Evolutionary conservation across 768 basidiomycete species (phyloP), one percentile per base, ranked within the genome.

Genomic region (Omphalotus guepiniiformis): DNA sequence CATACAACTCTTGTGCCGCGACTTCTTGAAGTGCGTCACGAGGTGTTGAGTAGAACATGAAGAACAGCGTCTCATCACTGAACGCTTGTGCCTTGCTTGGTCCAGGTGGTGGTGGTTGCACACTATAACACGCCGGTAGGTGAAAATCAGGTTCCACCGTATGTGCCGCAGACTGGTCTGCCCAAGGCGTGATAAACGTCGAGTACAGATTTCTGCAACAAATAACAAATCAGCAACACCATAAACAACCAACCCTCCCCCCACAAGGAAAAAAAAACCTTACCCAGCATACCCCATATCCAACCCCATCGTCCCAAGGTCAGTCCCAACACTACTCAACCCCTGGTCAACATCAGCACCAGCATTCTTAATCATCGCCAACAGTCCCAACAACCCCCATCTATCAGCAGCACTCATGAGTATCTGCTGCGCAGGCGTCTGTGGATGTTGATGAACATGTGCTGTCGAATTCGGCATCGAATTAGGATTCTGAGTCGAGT

Each of bases 1-100:
- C 90, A 66, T 68, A 95, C 92, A 98, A 73, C 72, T 97, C 94
- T 63, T 92, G 88, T 39, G 92, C 93, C 13, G 94, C 94, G 42
- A 93, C 79, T 67, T 98, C 93, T 65, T 98, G 94, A 46, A 95
- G 71, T 32, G 86, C 84, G 69, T 98, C 94, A 59, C 89, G 74
- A 48, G 94, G 92, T 66, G 82, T 85, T 48, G 91, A 83, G 70
- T 97, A 98, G 75, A 98, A 98, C 82, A 95, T 93, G 76, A 91
- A 95, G 69, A 98, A 96, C 22, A 98, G 71, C 13, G 94, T 96
- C 68, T 98, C 94, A 64, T 97, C 94, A 65, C 86, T 88, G 68
- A 98, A 95, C 41, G 84, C 80, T 1, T 78, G 76, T 15, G 84
- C 87, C 69, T 93, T 93, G 53, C 62, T 73, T 43, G 88, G 85